Conservation (phyloP, 83 land plant species). For the Picea mariana region DNA sequence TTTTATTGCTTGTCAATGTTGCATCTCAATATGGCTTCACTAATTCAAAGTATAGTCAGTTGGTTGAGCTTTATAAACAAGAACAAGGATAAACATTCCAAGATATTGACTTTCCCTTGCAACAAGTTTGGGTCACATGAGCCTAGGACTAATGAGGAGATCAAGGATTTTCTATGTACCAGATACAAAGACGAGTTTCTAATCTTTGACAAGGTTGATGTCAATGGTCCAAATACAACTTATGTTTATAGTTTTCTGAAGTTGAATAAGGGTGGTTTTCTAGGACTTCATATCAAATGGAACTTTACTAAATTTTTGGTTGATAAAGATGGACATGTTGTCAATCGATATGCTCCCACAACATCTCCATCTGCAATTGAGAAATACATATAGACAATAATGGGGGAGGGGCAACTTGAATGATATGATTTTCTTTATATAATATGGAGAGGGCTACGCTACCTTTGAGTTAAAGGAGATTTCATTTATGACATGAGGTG, state of each 20-base stretch:
- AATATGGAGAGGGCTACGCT: background rate
- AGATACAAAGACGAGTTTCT: too few species aligned
- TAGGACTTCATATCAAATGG: constrained; percentile 55
- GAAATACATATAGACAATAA: background rate
- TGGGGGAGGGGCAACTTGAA: constrained; percentile 8
- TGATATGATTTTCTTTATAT: background rate
- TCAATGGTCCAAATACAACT: constrained; percentile 78
- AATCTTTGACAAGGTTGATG: constrained; percentile 58
- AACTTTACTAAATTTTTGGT: constrained; percentile 66
- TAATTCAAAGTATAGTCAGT: too few species aligned
- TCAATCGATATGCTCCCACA: constrained; percentile 90
- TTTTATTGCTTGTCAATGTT: too few species aligned
- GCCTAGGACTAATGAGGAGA: too few species aligned
- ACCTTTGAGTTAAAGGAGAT: too few species aligned
- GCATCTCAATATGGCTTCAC: too few species aligned
- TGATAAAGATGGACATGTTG: constrained; percentile 81
- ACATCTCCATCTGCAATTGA: constrained; percentile 47
- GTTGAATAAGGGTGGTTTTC: constrained; percentile 73
- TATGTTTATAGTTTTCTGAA: constrained; percentile 86
- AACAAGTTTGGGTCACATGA: too few species aligned
- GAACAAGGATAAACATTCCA: too few species aligned
- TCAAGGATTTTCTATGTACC: too few species aligned
- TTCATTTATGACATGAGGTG: too few species aligned
- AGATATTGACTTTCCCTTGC: too few species aligned
- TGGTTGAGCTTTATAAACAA: too few species aligned